Base-by-base conservation (phyloP, 225 moss, liverwort and hornwort species). In the Climacium dendroides region DNA sequence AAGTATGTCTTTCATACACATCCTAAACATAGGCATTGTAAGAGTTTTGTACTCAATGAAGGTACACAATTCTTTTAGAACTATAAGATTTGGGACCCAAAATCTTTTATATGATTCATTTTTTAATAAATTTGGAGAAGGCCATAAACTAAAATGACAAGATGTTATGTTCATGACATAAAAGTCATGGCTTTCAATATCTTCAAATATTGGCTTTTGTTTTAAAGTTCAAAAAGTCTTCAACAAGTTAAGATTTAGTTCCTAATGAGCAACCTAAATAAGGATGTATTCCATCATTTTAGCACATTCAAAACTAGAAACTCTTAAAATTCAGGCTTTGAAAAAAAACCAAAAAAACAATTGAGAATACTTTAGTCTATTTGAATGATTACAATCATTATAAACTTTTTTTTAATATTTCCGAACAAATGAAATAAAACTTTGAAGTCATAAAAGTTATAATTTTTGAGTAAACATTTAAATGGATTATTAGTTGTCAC, bases 241-340 rank as follows among this genome's bases (percentile, higher is more conserved):
- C 0, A 6, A 25, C 15, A 70, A 70, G 15, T 39, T 39, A 24
- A 25, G 14, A 39, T 69, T 70, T 70, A 39, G 3, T 25, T 70
- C 0, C 15, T 5, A 70, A 70, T 1, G 2, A 1, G 7, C 37
- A 39, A 13, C 24, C 24, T 69, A 69, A 66, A 35, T 10, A 66
- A 5, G n/a, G 10, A 1, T 5, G 0, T 35, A 7, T 19, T 35
- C 1, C 1, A 5, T 20, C n/a, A n/a, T 19, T 20, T 66, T 66
- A 10, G n/a, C 10, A 17, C 19, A 18, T n/a, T n/a, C n/a, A n/a
- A n/a, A n/a, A n/a, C n/a, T n/a, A n/a, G n/a, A n/a, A n/a, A n/a
- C n/a, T n/a, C n/a, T n/a, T n/a, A n/a, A n/a, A n/a, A n/a, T n/a
- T n/a, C n/a, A n/a, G n/a, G n/a, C n/a, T n/a, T n/a, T n/a, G n/a